phyloP scores from a whole-genome alignment of 2,329 filamentous ascomycete species.

The Alternaria panax region DNA sequence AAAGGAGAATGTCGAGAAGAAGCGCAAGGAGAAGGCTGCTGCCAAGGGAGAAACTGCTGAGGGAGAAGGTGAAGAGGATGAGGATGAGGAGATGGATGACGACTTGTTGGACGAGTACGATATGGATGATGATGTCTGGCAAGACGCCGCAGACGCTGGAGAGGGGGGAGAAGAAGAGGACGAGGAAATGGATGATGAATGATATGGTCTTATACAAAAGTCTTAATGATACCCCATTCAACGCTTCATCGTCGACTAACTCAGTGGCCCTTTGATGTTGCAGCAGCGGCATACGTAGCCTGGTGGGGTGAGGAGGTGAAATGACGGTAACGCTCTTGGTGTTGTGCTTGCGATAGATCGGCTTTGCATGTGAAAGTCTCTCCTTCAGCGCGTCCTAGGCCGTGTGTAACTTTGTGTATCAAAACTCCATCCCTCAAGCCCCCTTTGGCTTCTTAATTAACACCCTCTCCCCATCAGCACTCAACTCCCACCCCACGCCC shows the following conservation, averaged over 20 bases:
- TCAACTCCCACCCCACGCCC: conserved; percentile 83
- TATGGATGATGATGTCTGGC: conserved; percentile 60
- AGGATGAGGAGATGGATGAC: conserved; percentile 58
- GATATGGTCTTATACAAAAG: conserved; percentile 12
- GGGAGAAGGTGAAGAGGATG: conserved; percentile 57
- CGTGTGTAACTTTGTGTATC: conserved; percentile 60
- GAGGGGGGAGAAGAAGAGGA: conserved; percentile 57
- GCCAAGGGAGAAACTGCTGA: conserved; percentile 48
- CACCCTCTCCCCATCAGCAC: conserved; percentile 69
- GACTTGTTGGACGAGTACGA: conserved; percentile 60
- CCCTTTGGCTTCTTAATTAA: conserved; percentile 72
- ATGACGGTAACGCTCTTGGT: conserved; percentile 78
- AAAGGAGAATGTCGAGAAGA: conserved; percentile 88
- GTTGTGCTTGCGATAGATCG: conserved; percentile 48
- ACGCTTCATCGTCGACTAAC: background rate
- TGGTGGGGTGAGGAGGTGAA: conserved; percentile 88
- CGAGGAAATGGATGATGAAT: conserved; percentile 56
- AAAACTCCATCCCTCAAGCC: conserved; percentile 39
- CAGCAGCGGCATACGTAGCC: conserved; percentile 97
- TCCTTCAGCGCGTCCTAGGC: conserved; percentile 95
- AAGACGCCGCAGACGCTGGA: conserved; percentile 60
- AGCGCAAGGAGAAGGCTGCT: conserved; percentile 67
- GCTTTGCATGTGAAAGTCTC: conserved; percentile 77
- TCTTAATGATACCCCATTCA: conserved; percentile 46
- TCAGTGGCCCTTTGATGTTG: conserved; percentile 96